phyloP scores from a whole-genome alignment of 495 filamentous ascomycete species.

The Collariella sp. region DNA sequence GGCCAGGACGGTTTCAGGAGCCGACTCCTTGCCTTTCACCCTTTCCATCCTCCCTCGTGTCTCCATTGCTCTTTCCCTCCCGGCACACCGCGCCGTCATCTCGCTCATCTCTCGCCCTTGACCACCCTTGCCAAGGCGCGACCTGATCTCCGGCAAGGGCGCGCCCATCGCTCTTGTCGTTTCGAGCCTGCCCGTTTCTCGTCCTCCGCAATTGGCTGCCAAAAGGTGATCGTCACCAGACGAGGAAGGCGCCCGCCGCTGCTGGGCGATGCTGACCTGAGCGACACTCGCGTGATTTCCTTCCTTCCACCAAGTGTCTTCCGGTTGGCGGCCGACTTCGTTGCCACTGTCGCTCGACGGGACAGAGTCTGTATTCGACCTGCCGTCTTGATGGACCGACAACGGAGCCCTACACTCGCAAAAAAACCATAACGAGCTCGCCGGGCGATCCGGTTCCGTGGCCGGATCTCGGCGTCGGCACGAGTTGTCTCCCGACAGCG shows the following conservation, averaged over 20 bases:
- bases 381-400: too few relatives aligned
- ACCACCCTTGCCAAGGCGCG: background rate
- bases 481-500: background rate
- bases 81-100: constrained; percentile 4
- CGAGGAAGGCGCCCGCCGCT: constrained; percentile 6
- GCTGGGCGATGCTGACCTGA: background rate
- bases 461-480: background rate
- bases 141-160: constrained; percentile 5
- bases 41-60: background rate
- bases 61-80: background rate
- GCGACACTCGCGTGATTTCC: background rate
- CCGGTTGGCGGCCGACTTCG: too few relatives aligned
- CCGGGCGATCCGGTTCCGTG: background rate
- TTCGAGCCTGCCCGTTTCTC: background rate
- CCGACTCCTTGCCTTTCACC: background rate
- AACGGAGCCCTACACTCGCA: background rate
- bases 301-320: background rate
- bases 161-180: background rate
- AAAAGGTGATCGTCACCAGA: constrained; percentile 9
- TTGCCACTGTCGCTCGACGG: too few relatives aligned
- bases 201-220: constrained; percentile 6
- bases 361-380: too few relatives aligned
- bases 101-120: background rate
- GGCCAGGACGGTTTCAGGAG: background rate
- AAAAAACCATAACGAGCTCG: background rate